Conservation (phyloP, 371 early-diverging fungal species). For the Chytridium lagenaria region DNA sequence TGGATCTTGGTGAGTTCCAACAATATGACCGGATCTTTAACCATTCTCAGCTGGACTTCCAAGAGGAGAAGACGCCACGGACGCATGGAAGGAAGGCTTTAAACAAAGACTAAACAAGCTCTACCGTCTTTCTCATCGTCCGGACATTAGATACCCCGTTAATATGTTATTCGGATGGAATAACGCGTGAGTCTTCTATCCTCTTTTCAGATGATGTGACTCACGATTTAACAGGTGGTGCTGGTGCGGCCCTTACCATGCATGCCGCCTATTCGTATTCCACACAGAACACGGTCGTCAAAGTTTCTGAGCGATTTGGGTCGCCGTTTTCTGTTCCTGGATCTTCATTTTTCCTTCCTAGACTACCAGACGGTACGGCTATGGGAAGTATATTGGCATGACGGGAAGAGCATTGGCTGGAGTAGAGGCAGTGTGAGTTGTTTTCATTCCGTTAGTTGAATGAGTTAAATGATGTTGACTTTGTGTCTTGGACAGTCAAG, state of each 20-base stretch:
- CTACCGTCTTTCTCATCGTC: constrained; percentile 21
- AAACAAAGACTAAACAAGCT: neutral
- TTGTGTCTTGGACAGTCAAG: constrained; percentile 7
- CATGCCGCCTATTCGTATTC: constrained; percentile 1
- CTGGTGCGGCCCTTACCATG: neutral
- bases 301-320: neutral
- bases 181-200: constrained; percentile 4
- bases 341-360: constrained; percentile 18
- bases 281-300: constrained; percentile 9
- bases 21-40: neutral
- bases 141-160: constrained; percentile 35
- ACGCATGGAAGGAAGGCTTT: too few relatives aligned
- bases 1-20: neutral
- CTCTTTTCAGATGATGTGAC: constrained; percentile 9
- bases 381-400: constrained; percentile 25
- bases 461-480: too few relatives aligned
- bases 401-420: constrained; percentile 11
- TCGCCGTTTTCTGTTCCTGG: constrained; percentile 19
- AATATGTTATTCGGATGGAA: constrained; percentile 24
- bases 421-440: constrained; percentile 28
- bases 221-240: neutral
- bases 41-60: neutral
- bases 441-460: neutral
- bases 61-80: neutral
- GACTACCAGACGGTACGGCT: constrained; percentile 5